Evolutionary conservation across 345 rosid species (phyloP), one percentile per base, ranked within the genome.

Genomic region (Aurinia saxatilis): DNA sequence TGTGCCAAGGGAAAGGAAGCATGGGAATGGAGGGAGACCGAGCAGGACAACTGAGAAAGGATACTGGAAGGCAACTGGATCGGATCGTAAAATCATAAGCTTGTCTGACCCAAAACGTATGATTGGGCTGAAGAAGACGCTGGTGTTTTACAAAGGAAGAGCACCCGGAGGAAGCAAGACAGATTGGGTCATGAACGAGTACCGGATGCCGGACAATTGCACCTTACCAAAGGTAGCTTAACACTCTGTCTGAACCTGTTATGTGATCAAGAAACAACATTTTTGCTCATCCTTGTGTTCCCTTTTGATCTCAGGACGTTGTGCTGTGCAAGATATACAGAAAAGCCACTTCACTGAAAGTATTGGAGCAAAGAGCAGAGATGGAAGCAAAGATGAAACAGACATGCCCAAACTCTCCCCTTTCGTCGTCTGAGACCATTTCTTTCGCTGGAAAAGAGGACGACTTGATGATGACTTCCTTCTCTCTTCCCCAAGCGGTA

Each of bases 111-210:
- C 83, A 4, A 89, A 87, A 63, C 84, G 84, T 67, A 46, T 84
- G 1, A 69, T 92, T 14, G 98, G 98, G 38, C 68, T 89, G 5
- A 84, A 81, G 71, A 92, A 92, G 67, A 92, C 96, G 4, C 95
- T 92, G 25, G 98, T 92, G 72, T 92, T 92, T 81, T 92, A 89
- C 15, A 33, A 51, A 72, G 98, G 98, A 10, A 82, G 93, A 75
- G 95, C 98, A 2, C 99, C 97, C 0, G 79, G 76, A 46, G 99
- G 99, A n/a, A 47, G n/a, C 72, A 93, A 80, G 67, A 89, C 99
- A 23, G 96, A 93, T 64, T 93, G 99, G 99, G 80, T 93, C 47
- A 93, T 93, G 97, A 93, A 87, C 60, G 99, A 93, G 73, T 93
- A 80, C 52, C 83, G 99, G 13, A 74, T 93, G n/a, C 99, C 99